phyloP scores from a whole-genome alignment of 2,329 filamentous ascomycete genomes.

The Scorias spongiosa region DNA sequence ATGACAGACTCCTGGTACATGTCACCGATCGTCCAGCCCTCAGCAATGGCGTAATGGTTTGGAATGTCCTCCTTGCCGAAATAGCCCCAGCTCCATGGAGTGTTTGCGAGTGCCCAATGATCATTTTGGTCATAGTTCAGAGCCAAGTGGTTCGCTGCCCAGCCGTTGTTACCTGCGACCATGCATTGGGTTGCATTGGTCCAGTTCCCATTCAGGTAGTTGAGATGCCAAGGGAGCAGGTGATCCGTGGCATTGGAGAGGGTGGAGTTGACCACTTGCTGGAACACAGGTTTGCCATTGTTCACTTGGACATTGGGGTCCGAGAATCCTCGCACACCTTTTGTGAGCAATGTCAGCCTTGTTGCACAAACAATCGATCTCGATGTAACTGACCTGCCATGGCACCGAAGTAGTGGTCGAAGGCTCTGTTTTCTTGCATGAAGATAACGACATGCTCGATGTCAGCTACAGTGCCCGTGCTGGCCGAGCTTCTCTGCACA shows the following conservation, averaged over 20 bases:
- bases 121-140: conserved; percentile 38
- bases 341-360: conserved; percentile 32
- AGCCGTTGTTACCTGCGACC: conserved; percentile 36
- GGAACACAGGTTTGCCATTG: conserved; percentile 23
- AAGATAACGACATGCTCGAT: conserved; percentile 44
- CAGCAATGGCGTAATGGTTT: conserved; percentile 39
- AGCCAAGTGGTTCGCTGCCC: conserved; percentile 36
- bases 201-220: conserved; percentile 35
- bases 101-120: conserved; percentile 39
- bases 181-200: conserved; percentile 40
- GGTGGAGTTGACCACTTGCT: conserved; percentile 28
- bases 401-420: conserved; percentile 21
- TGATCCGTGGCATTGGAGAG: conserved; percentile 28
- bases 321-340: conserved; percentile 34
- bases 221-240: conserved; percentile 40
- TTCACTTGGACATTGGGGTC: conserved; percentile 32
- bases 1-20: conserved; percentile 41
- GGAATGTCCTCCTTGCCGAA: conserved; percentile 38
- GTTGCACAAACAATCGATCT: conserved; percentile 33
- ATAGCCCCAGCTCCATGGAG: conserved; percentile 38
- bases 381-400: conserved; percentile 20
- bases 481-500: background rate
- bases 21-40: conserved; percentile 39
- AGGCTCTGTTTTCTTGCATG: conserved; percentile 38
- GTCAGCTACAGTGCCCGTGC: conserved; percentile 21